Evolutionary conservation across 768 basidiomycete genomes (phyloP).

Genomic region (Krasilnikovozyma curviuscula): DNA sequence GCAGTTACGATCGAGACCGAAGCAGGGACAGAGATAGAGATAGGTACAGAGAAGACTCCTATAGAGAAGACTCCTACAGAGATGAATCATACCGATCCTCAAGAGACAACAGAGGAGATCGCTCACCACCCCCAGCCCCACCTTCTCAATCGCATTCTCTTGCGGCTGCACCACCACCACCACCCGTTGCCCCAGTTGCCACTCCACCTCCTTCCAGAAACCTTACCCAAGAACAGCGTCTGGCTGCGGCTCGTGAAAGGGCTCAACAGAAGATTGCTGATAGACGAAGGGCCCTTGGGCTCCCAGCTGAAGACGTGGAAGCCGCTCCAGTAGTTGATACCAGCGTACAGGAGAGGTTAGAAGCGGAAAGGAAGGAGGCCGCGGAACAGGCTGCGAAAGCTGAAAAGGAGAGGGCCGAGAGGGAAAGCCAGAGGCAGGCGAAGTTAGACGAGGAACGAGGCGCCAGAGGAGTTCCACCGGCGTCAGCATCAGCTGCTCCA

Average conservation of each 20-base stretch:
- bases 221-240: conserved; percentile 70
- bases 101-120: conserved; percentile 24
- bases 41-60: background rate
- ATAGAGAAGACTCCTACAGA: conserved; percentile 13
- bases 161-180: conserved; percentile 20
- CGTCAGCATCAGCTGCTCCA: background rate
- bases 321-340: conserved; percentile 39
- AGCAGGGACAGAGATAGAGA: conserved; percentile 26
- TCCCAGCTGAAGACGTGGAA: conserved; percentile 30
- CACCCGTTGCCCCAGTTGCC: conserved; percentile 31
- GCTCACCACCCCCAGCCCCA: conserved; percentile 33
- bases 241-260: conserved; percentile 55
- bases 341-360: conserved; percentile 64
- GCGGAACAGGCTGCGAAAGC: conserved; percentile 63
- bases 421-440: conserved; percentile 51
- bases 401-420: conserved; percentile 59
- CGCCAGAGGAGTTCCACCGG: conserved; percentile 28
- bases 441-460: conserved; percentile 42
- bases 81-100: conserved; percentile 13
- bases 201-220: conserved; percentile 32
- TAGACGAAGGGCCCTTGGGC: conserved; percentile 66
- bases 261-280: conserved; percentile 65
- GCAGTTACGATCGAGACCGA: conserved; percentile 22
- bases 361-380: conserved; percentile 71
- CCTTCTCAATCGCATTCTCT: conserved; percentile 30